A percentile compares a stretch with the other conserved stretches of the same genome.
Evolutionary conservation across 345 rosid species (phyloP).

Genomic region (Anacardium occidentale): DNA sequence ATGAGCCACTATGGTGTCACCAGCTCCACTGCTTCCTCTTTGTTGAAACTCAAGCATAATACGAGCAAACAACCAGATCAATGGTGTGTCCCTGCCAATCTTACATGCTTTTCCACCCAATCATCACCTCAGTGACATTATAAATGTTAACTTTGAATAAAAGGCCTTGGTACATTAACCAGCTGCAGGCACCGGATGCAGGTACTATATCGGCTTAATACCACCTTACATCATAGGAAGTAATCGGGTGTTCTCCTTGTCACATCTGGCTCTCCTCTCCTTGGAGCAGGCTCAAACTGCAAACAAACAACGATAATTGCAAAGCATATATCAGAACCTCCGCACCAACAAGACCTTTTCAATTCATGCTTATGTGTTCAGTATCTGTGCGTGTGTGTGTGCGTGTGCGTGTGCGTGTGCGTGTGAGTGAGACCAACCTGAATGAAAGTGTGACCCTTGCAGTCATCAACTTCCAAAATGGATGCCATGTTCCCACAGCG

Average conservation of each 20-base stretch:
- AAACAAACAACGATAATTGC: conserved; percentile 3
- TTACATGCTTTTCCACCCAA: conserved; percentile 18
- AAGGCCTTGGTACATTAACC: conserved; percentile 16
- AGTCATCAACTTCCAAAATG: conserved; percentile 88
- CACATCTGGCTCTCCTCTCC: conserved; percentile 97
- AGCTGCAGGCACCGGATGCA: conserved; percentile 17
- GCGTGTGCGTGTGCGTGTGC: too few relatives aligned
- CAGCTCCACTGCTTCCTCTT: conserved; percentile 28
- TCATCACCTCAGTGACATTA: conserved; percentile 8
- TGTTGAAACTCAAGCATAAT: conserved; percentile 9
- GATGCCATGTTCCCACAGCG: conserved; percentile 99
- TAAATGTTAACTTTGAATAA: conserved; percentile 21
- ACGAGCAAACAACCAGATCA: conserved; percentile 18
- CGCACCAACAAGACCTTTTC: background rate
- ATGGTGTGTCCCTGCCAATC: conserved; percentile 25
- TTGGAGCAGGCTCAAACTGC: conserved; percentile 98
- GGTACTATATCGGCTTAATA: background rate
- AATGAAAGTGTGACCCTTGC: conserved; percentile 90
- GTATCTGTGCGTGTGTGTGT: background rate
- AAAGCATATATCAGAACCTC: background rate
- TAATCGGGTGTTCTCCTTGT: conserved; percentile 96
- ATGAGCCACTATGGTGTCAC: conserved; percentile 20
- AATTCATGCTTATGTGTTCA: background rate
- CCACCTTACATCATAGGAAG: conserved; percentile 51
- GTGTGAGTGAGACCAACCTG: conserved; percentile 49